Percentiles rank a stretch among this genome's conserved stretches.
Evolutionary conservation across 2,329 filamentous ascomycete species (phyloP).

Genomic region (Aspergillus aculeatinus): DNA sequence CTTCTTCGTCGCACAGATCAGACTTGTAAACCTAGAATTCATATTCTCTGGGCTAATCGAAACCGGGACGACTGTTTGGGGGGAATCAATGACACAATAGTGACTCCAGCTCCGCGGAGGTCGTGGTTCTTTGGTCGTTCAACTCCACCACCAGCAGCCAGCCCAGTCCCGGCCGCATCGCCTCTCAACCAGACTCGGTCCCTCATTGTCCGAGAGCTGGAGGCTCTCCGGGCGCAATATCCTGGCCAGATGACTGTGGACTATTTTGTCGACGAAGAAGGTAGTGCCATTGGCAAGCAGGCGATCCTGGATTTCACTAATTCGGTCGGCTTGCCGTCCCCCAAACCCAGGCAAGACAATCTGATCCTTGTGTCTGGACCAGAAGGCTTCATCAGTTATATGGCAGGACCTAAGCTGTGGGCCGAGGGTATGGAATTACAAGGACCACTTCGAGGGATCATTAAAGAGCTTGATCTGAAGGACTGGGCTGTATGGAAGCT

Average conservation of each 20-base stretch:
- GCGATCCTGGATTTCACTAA: slow-evolving; percentile 46
- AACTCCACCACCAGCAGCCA: slow-evolving; percentile 18
- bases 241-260: slow-evolving; percentile 61
- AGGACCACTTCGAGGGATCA: slow-evolving; percentile 68
- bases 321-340: slow-evolving; percentile 17
- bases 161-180: neutral
- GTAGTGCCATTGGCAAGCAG: slow-evolving; percentile 59
- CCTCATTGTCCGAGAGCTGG: slow-evolving; percentile 61
- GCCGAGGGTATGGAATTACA: slow-evolving; percentile 69
- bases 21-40: slow-evolving; percentile 51
- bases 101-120: slow-evolving; percentile 13
- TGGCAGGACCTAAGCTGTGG: slow-evolving; percentile 79
- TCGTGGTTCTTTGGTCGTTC: slow-evolving; percentile 36
- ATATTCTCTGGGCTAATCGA: slow-evolving; percentile 81
- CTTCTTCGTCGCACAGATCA: slow-evolving; percentile 44
- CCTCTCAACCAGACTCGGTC: slow-evolving; percentile 6
- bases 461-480: slow-evolving; percentile 59
- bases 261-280: slow-evolving; percentile 82
- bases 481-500: slow-evolving; percentile 62
- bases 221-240: slow-evolving; percentile 59
- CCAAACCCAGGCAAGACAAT: slow-evolving; percentile 32
- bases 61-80: slow-evolving; percentile 64
- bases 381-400: slow-evolving; percentile 79
- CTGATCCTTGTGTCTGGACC: slow-evolving; percentile 86
- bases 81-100: slow-evolving; percentile 53